Evolutionary conservation across 2,329 filamentous ascomycete species (phyloP).

Genomic region (Sclerotiophoma versabilis): DNA sequence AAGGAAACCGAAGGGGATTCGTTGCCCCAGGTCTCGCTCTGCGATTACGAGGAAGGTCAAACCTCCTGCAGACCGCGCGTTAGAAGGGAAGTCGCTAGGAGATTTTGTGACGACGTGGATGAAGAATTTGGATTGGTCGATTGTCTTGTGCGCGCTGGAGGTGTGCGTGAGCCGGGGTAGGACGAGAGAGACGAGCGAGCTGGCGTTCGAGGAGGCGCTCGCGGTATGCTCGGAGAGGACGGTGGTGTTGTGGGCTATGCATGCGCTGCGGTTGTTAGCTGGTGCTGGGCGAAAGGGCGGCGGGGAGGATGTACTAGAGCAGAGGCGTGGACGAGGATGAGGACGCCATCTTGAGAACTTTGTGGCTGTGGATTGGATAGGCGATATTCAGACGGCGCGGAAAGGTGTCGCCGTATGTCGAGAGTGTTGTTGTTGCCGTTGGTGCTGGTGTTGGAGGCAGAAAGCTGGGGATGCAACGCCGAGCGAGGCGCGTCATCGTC

Average conservation of each 20-base stretch:
- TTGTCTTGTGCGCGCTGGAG: conserved; percentile 85
- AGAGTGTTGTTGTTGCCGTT: conserved; percentile 6
- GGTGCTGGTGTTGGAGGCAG: conserved; percentile 21
- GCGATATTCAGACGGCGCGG: conserved; percentile 5
- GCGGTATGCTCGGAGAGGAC: conserved; percentile 94
- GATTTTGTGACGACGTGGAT: conserved; percentile 95
- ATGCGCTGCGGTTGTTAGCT: conserved; percentile 68
- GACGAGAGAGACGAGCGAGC: conserved; percentile 88
- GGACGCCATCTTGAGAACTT: conserved; percentile 44
- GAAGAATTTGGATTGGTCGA: conserved; percentile 88
- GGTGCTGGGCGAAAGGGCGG: background rate
- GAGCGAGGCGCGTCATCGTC: conserved; percentile 33
- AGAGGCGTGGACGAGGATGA: conserved; percentile 49
- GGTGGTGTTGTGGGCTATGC: conserved; percentile 91
- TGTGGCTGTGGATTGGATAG: conserved; percentile 3
- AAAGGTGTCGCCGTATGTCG: background rate
- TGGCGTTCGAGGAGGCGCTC: conserved; percentile 81
- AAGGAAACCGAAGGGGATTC: conserved; percentile 91
- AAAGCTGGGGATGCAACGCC: conserved; percentile 35
- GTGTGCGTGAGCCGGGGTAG: conserved; percentile 92
- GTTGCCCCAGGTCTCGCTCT: conserved; percentile 78
- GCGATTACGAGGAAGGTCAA: conserved; percentile 93
- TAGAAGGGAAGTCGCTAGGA: conserved; percentile 67
- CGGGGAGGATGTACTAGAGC: conserved; percentile 44
- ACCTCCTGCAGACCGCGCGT: conserved; percentile 70